Percentiles rank a stretch among this genome's conserved stretches.
These are phyloP conservation scores for Amauroascus verrucosus DNA, from an alignment of 2,329 filamentous ascomycete genomes.

Conservation along the genomic window DNA sequence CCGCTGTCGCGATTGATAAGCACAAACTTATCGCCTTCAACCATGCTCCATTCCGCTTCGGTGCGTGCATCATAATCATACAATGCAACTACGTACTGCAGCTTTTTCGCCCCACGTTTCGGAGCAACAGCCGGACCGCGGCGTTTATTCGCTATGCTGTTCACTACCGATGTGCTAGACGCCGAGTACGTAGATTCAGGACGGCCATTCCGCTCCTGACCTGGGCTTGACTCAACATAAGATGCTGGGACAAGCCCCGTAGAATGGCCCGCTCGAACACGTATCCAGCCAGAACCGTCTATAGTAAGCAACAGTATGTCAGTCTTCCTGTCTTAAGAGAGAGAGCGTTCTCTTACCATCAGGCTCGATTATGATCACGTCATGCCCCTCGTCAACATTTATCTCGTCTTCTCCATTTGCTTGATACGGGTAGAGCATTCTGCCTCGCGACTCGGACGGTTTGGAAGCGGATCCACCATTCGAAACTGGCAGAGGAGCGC, in stretches of 20 bases:
- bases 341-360: constrained; percentile 54
- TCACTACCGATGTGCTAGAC: constrained; percentile 58
- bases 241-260: constrained; percentile 79
- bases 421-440: constrained; percentile 84
- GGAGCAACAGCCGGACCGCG: constrained; percentile 89
- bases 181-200: constrained; percentile 69
- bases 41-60: constrained; percentile 81
- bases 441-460: constrained; percentile 55
- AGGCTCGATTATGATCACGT: constrained; percentile 67
- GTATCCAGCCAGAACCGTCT: constrained; percentile 91
- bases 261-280: constrained; percentile 59
- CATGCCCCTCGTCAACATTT: constrained; percentile 64
- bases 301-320: constrained; percentile 10
- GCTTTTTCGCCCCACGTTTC: constrained; percentile 79
- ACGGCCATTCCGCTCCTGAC: constrained; percentile 35
- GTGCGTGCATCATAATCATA: constrained; percentile 85
- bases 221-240: constrained; percentile 62
- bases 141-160: constrained; percentile 54
- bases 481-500: constrained; percentile 44
- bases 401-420: constrained; percentile 72
- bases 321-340: background rate
- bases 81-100: constrained; percentile 83
- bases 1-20: constrained; percentile 77
- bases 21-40: constrained; percentile 83
- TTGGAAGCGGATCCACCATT: constrained; percentile 17